Percentiles rank a stretch among this genome's conserved stretches.
Evolutionary conservation across 176 grass and related monocot species (phyloP).

Genomic region (Pharus latifolius): DNA sequence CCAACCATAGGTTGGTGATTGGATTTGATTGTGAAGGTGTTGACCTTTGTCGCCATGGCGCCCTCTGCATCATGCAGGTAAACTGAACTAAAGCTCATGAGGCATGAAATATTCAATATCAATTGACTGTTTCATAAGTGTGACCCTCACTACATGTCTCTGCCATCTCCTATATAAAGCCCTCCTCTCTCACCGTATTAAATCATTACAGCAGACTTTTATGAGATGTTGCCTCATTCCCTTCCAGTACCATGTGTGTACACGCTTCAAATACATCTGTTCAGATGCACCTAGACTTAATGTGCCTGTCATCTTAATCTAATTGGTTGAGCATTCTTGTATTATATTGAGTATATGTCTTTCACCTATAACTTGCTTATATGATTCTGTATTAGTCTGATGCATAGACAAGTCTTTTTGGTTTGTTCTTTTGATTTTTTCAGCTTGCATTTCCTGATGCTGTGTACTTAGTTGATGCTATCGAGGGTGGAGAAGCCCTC

Average conservation of each 20-base stretch:
- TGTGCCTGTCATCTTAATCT: neutral
- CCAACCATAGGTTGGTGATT: conserved; percentile 42
- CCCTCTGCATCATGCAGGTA: conserved; percentile 98
- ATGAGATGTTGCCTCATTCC: neutral
- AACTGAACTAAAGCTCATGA: conserved; percentile 11
- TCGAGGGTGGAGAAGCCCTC: conserved; percentile 57
- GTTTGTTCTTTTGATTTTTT: conserved; percentile 19
- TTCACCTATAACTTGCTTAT: neutral
- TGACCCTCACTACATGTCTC: neutral
- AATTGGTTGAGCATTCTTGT: neutral
- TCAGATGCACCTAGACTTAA: neutral
- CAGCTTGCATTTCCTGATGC: conserved; percentile 82
- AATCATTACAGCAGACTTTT: neutral
- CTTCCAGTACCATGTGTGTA: neutral
- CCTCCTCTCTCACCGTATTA: neutral
- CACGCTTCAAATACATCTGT: neutral
- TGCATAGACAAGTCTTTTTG: neutral
- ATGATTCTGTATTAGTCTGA: neutral
- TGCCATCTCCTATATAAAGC: neutral
- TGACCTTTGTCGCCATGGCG: conserved; percentile 77
- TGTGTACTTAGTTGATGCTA: conserved; percentile 90
- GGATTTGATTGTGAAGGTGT: conserved; percentile 97
- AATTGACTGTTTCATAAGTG: neutral
- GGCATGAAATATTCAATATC: neutral
- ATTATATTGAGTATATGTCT: conserved; percentile 8